These are phyloP conservation scores for Colletotrichum kahawae DNA, from an alignment of 2,329 filamentous ascomycete genomes.

Conservation along the genomic window DNA sequence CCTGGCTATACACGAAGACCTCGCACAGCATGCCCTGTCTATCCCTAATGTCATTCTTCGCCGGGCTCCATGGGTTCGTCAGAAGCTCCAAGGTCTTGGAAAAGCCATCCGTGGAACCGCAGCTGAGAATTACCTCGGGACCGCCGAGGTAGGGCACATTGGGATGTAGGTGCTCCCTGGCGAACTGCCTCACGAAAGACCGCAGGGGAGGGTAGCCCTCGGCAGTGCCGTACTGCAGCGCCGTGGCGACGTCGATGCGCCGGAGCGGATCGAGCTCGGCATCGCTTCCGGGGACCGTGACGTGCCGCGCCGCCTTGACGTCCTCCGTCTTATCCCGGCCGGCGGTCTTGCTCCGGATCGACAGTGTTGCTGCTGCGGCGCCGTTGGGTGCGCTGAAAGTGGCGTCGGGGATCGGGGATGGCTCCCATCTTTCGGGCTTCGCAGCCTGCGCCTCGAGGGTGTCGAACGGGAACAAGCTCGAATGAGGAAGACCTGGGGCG, in stretches of 20 bases:
- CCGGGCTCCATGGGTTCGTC: slow-evolving; percentile 75
- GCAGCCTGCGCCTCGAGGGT: slow-evolving; percentile 85
- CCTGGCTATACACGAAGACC: slow-evolving; percentile 80
- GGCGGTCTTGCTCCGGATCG: slow-evolving; percentile 1
- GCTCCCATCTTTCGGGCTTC: slow-evolving; percentile 74
- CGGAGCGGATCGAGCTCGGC: slow-evolving; percentile 62
- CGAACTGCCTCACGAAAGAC: slow-evolving; percentile 80
- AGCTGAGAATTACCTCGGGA: slow-evolving; percentile 79
- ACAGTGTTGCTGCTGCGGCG: slow-evolving; percentile 30
- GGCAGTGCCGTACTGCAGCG: slow-evolving; percentile 86
- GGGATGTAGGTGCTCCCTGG: slow-evolving; percentile 77
- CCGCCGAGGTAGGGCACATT: slow-evolving; percentile 79
- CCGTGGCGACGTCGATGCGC: slow-evolving; percentile 81
- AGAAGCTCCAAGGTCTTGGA: slow-evolving; percentile 78
- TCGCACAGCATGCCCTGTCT: slow-evolving; percentile 82
- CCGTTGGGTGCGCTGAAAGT: slow-evolving; percentile 43
- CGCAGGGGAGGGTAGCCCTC: slow-evolving; percentile 81
- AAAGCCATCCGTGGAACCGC: slow-evolving; percentile 86
- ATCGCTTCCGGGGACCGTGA: slow-evolving; percentile 71
- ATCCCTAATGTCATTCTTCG: slow-evolving; percentile 68
- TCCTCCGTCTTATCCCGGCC: background rate
- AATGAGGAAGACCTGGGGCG: slow-evolving; percentile 74
- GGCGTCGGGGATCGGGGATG: slow-evolving; percentile 56
- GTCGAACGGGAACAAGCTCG: slow-evolving; percentile 86
- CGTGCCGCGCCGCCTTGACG: slow-evolving; percentile 46